Conservation (phyloP, 805 yeast genomes). For the Schwanniomyces yamadae region DNA sequence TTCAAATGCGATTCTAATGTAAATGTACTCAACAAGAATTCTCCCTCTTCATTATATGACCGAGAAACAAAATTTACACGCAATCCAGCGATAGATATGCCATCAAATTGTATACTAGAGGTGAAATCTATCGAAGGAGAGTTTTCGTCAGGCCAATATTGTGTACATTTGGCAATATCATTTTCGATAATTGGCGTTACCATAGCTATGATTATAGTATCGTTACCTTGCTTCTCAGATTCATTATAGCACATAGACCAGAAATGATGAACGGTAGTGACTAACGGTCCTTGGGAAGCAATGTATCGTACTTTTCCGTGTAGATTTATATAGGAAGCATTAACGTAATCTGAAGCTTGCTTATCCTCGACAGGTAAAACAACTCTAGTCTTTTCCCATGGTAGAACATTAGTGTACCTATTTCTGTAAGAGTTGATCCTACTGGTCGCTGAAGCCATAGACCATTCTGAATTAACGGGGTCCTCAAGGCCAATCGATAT, state of each 20-base stretch:
- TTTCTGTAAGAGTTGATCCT: constrained; percentile 18
- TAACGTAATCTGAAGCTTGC: constrained; percentile 31
- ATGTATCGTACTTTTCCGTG: constrained; percentile 41
- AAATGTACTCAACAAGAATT: constrained; percentile 26
- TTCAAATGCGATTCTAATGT: constrained; percentile 16
- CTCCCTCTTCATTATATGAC: constrained; percentile 14
- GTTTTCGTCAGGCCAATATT: constrained; percentile 39
- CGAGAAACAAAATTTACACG: constrained; percentile 17
- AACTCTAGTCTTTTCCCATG: constrained; percentile 40
- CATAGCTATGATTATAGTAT: constrained; percentile 35
- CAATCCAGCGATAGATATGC: constrained; percentile 18
- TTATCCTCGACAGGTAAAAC: constrained; percentile 19
- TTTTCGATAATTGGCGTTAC: constrained; percentile 52
- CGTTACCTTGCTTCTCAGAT: constrained; percentile 24
- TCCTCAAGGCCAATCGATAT: constrained; percentile 9
- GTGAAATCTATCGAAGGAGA: constrained; percentile 19
- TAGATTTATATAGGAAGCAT: constrained; percentile 35
- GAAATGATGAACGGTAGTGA: constrained; percentile 40
- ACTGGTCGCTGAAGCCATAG: constrained; percentile 5
- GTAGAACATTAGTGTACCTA: constrained; percentile 40
- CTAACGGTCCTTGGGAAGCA: constrained; percentile 69
- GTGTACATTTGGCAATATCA: constrained; percentile 38
- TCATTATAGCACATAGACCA: constrained; percentile 48
- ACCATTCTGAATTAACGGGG: constrained; percentile 7
- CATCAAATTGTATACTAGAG: constrained; percentile 16